These are phyloP conservation scores for Fusarium illudens DNA, from an alignment of 2,329 filamentous ascomycete genomes.

Conservation along the genomic window DNA sequence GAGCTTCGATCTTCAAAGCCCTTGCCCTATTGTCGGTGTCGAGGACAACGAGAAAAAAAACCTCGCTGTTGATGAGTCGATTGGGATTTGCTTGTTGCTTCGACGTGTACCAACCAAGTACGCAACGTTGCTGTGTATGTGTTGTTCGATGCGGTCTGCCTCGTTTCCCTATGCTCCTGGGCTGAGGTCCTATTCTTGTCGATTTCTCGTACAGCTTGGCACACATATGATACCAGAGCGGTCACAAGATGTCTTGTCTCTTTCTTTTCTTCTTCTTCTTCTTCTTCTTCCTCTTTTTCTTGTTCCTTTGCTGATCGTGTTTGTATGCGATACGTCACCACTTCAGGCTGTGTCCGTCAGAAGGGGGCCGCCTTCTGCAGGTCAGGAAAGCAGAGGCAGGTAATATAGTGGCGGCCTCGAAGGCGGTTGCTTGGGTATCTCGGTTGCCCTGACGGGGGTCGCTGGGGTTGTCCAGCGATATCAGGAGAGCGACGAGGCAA, in stretches of 20 bases:
- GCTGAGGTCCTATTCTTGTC: slow-evolving; percentile 26
- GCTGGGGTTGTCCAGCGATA: slow-evolving; percentile 28
- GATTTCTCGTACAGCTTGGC: slow-evolving; percentile 32
- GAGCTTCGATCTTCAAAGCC: slow-evolving; percentile 22
- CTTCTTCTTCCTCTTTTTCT: slow-evolving; percentile 16
- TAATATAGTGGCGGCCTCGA: slow-evolving; percentile 35
- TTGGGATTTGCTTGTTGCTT: not conserved
- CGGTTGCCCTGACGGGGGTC: slow-evolving; percentile 37
- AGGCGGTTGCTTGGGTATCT: slow-evolving; percentile 36
- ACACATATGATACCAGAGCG: slow-evolving; percentile 5
- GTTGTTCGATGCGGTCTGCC: slow-evolving; percentile 25
- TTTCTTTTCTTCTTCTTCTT: not conserved
- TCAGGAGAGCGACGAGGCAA: slow-evolving; percentile 42
- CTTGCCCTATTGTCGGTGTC: slow-evolving; percentile 27
- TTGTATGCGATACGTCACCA: slow-evolving; percentile 38
- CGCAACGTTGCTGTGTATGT: slow-evolving; percentile 3
- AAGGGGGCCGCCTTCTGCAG: slow-evolving; percentile 27
- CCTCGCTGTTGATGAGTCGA: slow-evolving; percentile 16
- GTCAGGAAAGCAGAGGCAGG: slow-evolving; percentile 29
- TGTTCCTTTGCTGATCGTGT: slow-evolving; percentile 30
- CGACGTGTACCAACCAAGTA: slow-evolving; percentile 7
- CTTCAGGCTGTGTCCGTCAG: slow-evolving; percentile 33
- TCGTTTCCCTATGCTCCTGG: slow-evolving; percentile 17
- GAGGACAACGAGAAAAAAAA: not conserved
- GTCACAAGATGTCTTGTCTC: not conserved